These are phyloP conservation scores for Aspergillus unguis DNA, from an alignment of 2,329 filamentous ascomycete species.

Conservation along the genomic window DNA sequence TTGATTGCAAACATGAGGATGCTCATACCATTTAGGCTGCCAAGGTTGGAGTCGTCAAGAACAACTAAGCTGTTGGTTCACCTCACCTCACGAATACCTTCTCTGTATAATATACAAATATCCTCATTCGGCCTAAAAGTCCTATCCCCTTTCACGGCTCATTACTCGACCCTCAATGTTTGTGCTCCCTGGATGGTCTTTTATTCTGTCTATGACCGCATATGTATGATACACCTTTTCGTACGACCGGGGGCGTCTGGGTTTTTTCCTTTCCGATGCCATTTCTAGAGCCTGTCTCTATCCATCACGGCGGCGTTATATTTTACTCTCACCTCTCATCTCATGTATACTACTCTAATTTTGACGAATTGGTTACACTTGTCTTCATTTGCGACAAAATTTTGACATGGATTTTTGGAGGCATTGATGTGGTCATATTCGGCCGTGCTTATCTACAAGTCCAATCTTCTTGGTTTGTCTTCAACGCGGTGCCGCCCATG, in stretches of 20 bases:
- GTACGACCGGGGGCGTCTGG: slow-evolving; percentile 30
- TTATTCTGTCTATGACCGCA: slow-evolving; percentile 27
- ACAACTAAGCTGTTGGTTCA: slow-evolving; percentile 44
- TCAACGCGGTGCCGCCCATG: no score
- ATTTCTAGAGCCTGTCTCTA: slow-evolving; percentile 16
- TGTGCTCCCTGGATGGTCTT: slow-evolving; percentile 17
- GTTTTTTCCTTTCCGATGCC: slow-evolving; percentile 25
- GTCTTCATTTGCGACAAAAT: no score
- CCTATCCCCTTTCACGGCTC: slow-evolving; percentile 12
- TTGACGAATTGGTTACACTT: background rate
- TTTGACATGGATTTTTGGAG: no score
- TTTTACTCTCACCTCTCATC: slow-evolving; percentile 28
- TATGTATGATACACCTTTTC: slow-evolving; percentile 36
- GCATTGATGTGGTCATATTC: no score
- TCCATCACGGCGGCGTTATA: slow-evolving; percentile 17
- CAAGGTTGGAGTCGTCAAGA: slow-evolving; percentile 96
- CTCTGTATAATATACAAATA: slow-evolving; percentile 37
- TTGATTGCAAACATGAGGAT: background rate
- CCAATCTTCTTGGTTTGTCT: no score
- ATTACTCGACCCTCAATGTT: background rate
- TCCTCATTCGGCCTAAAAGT: slow-evolving; percentile 24
- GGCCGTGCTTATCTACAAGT: no score
- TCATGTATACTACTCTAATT: slow-evolving; percentile 33
- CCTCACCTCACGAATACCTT: slow-evolving; percentile 13
- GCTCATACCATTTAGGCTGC: slow-evolving; percentile 55